Base-by-base conservation (phyloP, 2,329 filamentous ascomycete species). In the Fusarium subtropicale region DNA sequence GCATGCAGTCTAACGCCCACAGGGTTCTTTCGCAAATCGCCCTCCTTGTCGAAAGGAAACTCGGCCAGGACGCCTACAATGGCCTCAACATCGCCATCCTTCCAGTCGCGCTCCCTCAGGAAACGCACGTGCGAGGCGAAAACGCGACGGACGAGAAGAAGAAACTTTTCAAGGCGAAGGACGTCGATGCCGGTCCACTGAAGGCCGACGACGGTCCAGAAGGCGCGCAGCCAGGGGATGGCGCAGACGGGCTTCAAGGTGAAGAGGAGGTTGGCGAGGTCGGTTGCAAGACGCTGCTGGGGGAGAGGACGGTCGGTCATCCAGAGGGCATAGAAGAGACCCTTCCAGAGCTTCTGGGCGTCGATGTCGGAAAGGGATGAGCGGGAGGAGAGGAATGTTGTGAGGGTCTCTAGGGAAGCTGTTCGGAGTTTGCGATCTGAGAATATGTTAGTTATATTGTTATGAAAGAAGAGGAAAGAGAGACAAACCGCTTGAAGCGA, bases 241-340 rank as follows among this genome's bases (percentile, higher is more conserved):
- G 78, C 81, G 68, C 81, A 80, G 26, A 72, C 74, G 34, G 79
- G 76, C 39, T 87, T 86, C 30, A 95, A 82, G 24, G 85, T 81
- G 66, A 87, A 84, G 50, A 78, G 70, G 13, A 97, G 88, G 2
- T 81, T 86, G 44, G 94, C 92, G 57, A 98, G 90, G 66, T 94
- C 90, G 71, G 85, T 82, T 72, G 92, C 92, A 46, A 98, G 91
- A 44, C 87, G 87, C 83, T 97, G 94, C 83, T 97, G 95, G 4
- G 92, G 90, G n/a, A 90, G 82, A 13, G 94, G 91, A 48, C 94
- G 92, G 84, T 97, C 94, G 79, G 91, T 93, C 90, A 97, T 96
- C 91, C 93, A 97, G 75, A 96, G 88, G 76, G 91, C 91, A 85
- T 94, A 97, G 84, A 96, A 97, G 22, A 98, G 87, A 7, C 94